Base-by-base conservation (phyloP, 306 rosid genomes). In the Glycine soja region DNA sequence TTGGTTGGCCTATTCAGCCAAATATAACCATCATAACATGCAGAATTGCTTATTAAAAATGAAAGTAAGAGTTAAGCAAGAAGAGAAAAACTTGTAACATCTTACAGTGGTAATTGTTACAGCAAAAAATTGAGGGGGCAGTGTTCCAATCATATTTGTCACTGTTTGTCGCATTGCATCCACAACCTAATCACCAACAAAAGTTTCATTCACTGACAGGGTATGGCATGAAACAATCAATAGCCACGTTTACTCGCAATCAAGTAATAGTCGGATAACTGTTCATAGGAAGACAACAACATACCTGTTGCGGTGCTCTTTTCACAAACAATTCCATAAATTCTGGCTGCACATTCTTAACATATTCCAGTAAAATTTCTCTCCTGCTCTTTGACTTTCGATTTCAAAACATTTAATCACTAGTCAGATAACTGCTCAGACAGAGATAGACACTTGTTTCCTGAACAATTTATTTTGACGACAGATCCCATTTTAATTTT, bases 91-190 rank as follows among this genome's bases (percentile, higher is more conserved):
- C 7, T 63, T 36, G 15, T 48, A 24, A 48, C 72, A 65, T 80
- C 96, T 83, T 84, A 95, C 99, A 2, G 99, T 90, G 81, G 97
- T 65, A 73, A 95, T 87, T 34, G 97, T 91, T 14, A 95, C 93
- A 63, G 98, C 67, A 77, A 95, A 95, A 83, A 95, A 95, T 56
- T 95, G 99, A 54, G 97, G 98, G 65, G 99, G 99, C 19, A 95
- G 90, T 7, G 98, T 90, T 81, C 99, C 99, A 80, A 95, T 93
- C 98, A 95, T 91, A 83, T 95, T 95, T 74, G 99, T 92, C 83
- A 95, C 99, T 6, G 99, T 95, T 59, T 95, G 94, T 68, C 99
- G 94, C 98, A 95, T 95, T 7, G 99, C 99, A 82, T 89, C 99
- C 76, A 93, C 98, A 58, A 95, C 97, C 99, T 95, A 86, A 62